These are phyloP conservation scores for Clonostachys rosea DNA, from an alignment of 2,329 filamentous ascomycete species.

Conservation along the genomic window DNA sequence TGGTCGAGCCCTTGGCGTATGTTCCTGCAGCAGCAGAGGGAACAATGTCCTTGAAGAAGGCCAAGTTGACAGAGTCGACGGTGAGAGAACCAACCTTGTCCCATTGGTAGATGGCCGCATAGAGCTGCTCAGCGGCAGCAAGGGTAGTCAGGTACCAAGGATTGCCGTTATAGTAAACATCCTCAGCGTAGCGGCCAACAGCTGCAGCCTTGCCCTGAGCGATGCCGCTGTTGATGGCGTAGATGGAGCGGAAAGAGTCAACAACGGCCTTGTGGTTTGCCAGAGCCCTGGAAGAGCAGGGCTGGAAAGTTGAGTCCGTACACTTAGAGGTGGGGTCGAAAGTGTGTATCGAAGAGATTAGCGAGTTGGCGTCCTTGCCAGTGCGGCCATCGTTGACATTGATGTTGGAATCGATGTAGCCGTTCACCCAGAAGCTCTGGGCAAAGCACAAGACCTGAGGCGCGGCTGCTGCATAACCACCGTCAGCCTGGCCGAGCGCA, in stretches of 20 bases:
- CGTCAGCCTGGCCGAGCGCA: conserved; percentile 56
- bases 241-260: conserved; percentile 68
- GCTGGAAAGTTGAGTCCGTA: conserved; percentile 70
- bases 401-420: conserved; percentile 67
- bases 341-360: conserved; percentile 61
- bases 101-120: conserved; percentile 72
- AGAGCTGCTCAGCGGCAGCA: conserved; percentile 76
- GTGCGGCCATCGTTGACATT: conserved; percentile 55
- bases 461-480: conserved; percentile 58
- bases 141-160: conserved; percentile 78
- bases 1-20: conserved; percentile 42
- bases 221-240: conserved; percentile 64
- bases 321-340: conserved; percentile 66
- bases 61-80: conserved; percentile 58
- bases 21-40: conserved; percentile 55
- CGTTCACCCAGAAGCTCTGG: conserved; percentile 67
- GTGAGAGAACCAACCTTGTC: conserved; percentile 56
- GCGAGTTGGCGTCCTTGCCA: conserved; percentile 68
- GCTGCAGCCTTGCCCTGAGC: conserved; percentile 53
- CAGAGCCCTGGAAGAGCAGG: conserved; percentile 65
- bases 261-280: conserved; percentile 73
- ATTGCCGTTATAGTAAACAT: conserved; percentile 73
- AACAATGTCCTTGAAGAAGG: conserved; percentile 67
- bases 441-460: conserved; percentile 70
- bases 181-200: conserved; percentile 66